Base-by-base conservation (phyloP, 257 asterid species). In the Solanum rostratum region DNA sequence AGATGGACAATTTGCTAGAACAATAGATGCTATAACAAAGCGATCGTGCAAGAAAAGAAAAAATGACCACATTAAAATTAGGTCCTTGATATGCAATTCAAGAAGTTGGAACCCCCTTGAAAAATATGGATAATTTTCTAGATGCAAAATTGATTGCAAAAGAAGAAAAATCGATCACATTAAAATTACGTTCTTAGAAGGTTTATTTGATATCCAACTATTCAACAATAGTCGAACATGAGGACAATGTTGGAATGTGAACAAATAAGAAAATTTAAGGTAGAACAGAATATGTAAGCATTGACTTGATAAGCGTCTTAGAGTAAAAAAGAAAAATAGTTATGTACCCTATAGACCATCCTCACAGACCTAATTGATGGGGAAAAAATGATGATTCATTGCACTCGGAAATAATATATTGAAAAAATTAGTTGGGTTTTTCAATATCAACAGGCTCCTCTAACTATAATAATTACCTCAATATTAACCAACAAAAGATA, bases 1-100 rank as follows among this genome's bases (percentile, higher is more conserved):
- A 0, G 13, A 12, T 59, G 4, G 16, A 59, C 66, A 59, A 59
- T 59, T 59, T 24, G 15, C 39, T 62, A 62, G 4, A 62, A 19
- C 19, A 24, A 2, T 0, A 0, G 0, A 2, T 24, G 2, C 5
- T 24, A 24, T 24, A 24, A 24, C 39, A 11, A 62, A 62, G 24
- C 12, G 7, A 12, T 62, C 5, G 2, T 0, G 5, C 11, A 62
- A 62, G 57, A 11, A 4, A 33, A 33, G 10, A 62, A 14, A 62
- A 62, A 12, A 4, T 19, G 19, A 1, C 12, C 39, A 62, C 4
- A 62, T 24, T 24, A 24, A 62, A 62, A 24, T 60, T 60, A 60
- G 9, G 4, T 45, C 12, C 13, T 45, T 50, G 18, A 50, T 2
- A 39, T 39, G 6, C 20, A 15, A 52, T 52, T 52, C 20, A 52